Evolutionary conservation across 768 basidiomycete genomes (phyloP).

Genomic region (Suillus fuscotomentosus): DNA sequence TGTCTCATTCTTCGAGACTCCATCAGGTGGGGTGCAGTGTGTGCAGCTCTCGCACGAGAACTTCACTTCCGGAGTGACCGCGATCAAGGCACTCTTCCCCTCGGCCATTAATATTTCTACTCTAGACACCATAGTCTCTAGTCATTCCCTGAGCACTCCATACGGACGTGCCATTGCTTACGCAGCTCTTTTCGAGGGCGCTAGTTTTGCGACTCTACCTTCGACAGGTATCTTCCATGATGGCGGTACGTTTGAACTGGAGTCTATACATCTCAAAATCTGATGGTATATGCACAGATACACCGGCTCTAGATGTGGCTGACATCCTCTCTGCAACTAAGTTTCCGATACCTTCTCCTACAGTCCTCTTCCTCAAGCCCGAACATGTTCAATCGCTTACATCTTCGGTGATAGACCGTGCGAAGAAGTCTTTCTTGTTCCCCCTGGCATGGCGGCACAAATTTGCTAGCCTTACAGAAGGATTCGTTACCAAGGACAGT

Average conservation of each 20-base stretch:
- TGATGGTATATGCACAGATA: background rate
- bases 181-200: conserved; percentile 72
- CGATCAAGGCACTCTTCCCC: conserved; percentile 73
- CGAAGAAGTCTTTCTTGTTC: conserved; percentile 53
- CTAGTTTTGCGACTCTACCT: conserved; percentile 65
- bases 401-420: conserved; percentile 49
- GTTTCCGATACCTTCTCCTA: conserved; percentile 70
- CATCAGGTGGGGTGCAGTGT: conserved; percentile 53
- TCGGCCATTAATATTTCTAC: conserved; percentile 63
- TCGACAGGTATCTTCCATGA: conserved; percentile 51
- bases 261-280: conserved; percentile 1
- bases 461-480: conserved; percentile 61
- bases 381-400: conserved; percentile 58
- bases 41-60: conserved; percentile 80
- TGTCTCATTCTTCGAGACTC: conserved; percentile 58
- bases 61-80: conserved; percentile 86
- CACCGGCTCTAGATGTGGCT: conserved; percentile 31
- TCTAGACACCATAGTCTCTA: conserved; percentile 77
- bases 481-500: conserved; percentile 74
- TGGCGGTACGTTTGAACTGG: conserved; percentile 29
- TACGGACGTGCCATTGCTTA: conserved; percentile 82
- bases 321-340: conserved; percentile 48
- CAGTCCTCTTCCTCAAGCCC: conserved; percentile 72
- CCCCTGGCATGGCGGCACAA: conserved; percentile 80
- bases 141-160: conserved; percentile 68